These are phyloP conservation scores for Neobulgaria alba DNA, from an alignment of 2,329 filamentous ascomycete species.

Conservation along the genomic window DNA sequence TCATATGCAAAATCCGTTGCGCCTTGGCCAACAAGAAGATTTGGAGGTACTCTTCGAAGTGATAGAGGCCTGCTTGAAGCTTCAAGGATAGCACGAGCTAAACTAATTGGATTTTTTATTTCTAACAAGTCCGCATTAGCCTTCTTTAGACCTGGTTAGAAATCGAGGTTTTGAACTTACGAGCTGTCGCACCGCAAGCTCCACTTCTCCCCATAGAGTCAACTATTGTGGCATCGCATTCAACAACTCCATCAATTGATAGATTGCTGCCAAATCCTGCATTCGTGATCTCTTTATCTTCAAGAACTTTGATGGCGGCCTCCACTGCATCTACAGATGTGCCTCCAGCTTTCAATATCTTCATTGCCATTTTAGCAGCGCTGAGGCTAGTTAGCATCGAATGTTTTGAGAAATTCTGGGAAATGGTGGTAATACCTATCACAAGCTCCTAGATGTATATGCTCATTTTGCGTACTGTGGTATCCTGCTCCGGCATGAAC, in stretches of 20 bases:
- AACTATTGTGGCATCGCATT: conserved; percentile 90
- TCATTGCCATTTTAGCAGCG: conserved; percentile 78
- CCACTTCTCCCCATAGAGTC: conserved; percentile 88
- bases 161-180: conserved; percentile 45
- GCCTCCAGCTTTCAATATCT: conserved; percentile 66
- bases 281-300: conserved; percentile 94
- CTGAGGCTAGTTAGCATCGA: conserved; percentile 36
- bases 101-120: conserved; percentile 83
- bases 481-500: conserved; percentile 94
- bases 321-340: conserved; percentile 84
- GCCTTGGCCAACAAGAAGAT: conserved; percentile 78
- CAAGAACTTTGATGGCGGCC: conserved; percentile 75
- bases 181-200: conserved; percentile 81
- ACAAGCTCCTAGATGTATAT: conserved; percentile 76
- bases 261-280: conserved; percentile 94
- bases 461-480: conserved; percentile 81
- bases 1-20: conserved; percentile 80
- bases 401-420: neutral
- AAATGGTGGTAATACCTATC: conserved; percentile 56
- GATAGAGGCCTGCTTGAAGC: conserved; percentile 68
- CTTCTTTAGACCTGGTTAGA: neutral
- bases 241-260: conserved; percentile 80
- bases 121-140: conserved; percentile 40
- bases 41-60: conserved; percentile 82
- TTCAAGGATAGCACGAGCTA: conserved; percentile 78